Evolutionary conservation across 106 monocot species (phyloP).

Genomic region (Iris macrosiphon): DNA sequence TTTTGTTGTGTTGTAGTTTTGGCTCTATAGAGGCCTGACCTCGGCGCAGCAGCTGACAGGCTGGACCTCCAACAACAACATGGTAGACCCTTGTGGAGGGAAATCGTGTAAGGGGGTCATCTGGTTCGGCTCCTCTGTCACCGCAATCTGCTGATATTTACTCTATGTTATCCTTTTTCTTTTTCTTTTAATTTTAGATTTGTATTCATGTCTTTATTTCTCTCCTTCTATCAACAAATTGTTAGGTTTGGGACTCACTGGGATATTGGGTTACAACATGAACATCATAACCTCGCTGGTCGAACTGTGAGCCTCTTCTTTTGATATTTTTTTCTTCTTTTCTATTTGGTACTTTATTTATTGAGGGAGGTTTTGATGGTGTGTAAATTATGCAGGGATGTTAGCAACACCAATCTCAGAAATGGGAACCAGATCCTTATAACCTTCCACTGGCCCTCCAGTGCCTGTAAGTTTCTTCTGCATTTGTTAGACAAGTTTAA

Average conservation of each 20-base stretch:
- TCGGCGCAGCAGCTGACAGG: constrained; percentile 31
- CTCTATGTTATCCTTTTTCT: not conserved
- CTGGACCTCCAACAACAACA: constrained; percentile 25
- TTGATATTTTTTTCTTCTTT: too few species aligned
- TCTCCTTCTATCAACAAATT: constrained; percentile 11
- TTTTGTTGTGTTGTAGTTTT: too few species aligned
- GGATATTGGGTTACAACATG: constrained; percentile 30
- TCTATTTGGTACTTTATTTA: too few species aligned
- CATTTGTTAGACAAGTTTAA: too few species aligned
- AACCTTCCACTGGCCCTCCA: too few species aligned
- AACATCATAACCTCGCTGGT: constrained; percentile 17
- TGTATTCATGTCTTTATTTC: not conserved
- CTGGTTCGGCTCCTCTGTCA: constrained; percentile 50
- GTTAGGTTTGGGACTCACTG: constrained; percentile 27
- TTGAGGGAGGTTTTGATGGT: too few species aligned
- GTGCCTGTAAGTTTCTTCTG: too few species aligned
- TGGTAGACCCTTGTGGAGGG: constrained; percentile 47
- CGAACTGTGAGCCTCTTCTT: too few species aligned
- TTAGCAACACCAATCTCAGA: too few species aligned
- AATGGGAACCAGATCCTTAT: too few species aligned
- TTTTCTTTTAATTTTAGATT: not conserved
- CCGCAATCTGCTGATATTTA: constrained; percentile 22
- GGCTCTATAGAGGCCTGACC: constrained; percentile 29
- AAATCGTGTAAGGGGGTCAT: constrained; percentile 46
- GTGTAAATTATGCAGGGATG: too few species aligned